Base-by-base conservation (phyloP, 495 filamentous ascomycete genomes). In the Aspergillus wentii region DNA sequence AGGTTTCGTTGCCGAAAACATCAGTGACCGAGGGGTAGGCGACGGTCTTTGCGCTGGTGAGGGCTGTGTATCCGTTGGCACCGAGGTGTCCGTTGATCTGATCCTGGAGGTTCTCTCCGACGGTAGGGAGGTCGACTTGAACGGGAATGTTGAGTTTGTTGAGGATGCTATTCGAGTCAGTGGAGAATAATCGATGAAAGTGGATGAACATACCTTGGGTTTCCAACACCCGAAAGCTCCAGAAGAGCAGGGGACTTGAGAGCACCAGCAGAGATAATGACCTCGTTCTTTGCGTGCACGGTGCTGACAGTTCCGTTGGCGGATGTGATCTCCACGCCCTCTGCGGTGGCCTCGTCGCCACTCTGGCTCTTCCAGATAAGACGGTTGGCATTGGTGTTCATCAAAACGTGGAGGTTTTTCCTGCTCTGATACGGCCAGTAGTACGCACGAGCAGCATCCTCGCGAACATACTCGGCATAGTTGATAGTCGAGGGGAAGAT, bases 171-270 rank as follows among this genome's bases (percentile, higher is more conserved):
- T 13, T 19, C 19, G 17, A 16, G 17, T 31, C 40, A n/a, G 23
- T 13, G 33, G 1, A 51, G 6, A 1, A 44, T 23, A 5, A 10
- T n/a, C 16, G 51, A 46, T 0, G 39, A 41, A 15, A 40, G 29
- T 2, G 38, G 44, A 33, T 29, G 39, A 18, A 44, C 22, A 5
- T 36, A 11, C 1, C 19, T 30, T 10, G 35, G 23, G 33, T 59
- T 48, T 7, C 80, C 80, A 30, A 85, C 53, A 8, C 82, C 80
- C 0, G 82, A 85, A 0, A 79, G 65, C 47, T 85, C 79, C 8
- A 84, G 62, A 2, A 85, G 52, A 1, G 60, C 51, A 4, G 82
- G 77, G 0, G 80, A 71, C 10, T 71, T 66, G 14, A 73, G 59
- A 8, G 72, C 49, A 7, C 82, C 82, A n/a, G 71, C 72, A 1